Evolutionary conservation across 2,329 filamentous ascomycete species (phyloP), one percentile per base, ranked within the genome.

Genomic region (Biscogniauxia marginata): DNA sequence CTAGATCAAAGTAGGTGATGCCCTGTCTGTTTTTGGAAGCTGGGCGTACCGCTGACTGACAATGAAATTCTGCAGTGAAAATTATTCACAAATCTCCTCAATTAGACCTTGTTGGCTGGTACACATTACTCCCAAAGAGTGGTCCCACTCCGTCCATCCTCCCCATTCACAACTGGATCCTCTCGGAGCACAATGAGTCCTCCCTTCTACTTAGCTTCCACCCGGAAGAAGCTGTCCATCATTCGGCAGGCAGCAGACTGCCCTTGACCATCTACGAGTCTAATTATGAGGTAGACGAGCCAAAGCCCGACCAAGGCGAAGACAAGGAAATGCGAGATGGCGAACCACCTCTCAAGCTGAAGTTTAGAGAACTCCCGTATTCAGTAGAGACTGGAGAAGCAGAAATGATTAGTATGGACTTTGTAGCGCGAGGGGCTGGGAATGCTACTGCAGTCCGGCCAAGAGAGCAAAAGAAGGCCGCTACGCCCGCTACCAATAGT

Each of bases 391-490:
- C 93, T 0, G 91, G 91, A 8, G 93, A 98, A 72, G 93, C 93
- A 1, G 95, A 99, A 74, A 97, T 97, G 92, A 98, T 99, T 63
- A 90, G 90, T 64, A 90, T 99, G 67, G 92, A 97, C 73, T 96
- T 93, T 63, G 89, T 99, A 19, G 93, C 93, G 0, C 87, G 88
- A 52, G 91, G 90, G 43, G 90, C 89, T 48, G 90, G 90, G 49
- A 93, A 90, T 67, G 93, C 92, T 21, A 86, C 89, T 9, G 85
- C 85, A 25, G 77, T 84, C 18, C 63, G 67, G 52, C 60, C 59
- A 4, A 65, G 64, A 45, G 70, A 71, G 54, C 66, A 70, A 51
- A 77, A 79, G 55, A 77, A 78, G 55, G 70, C 75, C n/a, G 70
- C 71, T 47, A 74, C 76, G 43, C 73, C 60, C 34, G 49, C 55